A percentile compares a stretch with the other conserved stretches of the same genome.
phyloP scores from a whole-genome alignment of 768 basidiomycete species.

The Boletus fagicola region DNA sequence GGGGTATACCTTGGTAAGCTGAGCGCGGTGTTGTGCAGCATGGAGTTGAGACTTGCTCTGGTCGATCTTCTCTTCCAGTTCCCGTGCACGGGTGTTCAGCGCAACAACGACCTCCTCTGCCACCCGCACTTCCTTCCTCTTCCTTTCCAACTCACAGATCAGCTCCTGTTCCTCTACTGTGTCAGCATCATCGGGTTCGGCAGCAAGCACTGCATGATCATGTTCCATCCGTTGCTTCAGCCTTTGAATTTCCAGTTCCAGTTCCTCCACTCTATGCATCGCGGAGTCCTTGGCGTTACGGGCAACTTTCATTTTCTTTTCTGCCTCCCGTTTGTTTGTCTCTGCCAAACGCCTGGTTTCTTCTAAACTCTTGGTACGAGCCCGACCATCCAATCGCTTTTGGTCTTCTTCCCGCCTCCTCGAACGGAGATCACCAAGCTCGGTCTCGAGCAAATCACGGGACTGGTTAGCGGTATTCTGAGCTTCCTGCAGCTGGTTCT shows the following conservation, averaged over 20 bases:
- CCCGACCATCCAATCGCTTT: slow-evolving; percentile 71
- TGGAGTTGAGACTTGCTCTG: slow-evolving; percentile 60
- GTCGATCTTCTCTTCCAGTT: slow-evolving; percentile 69
- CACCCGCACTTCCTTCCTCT: slow-evolving; percentile 52
- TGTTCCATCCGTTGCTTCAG: slow-evolving; percentile 53
- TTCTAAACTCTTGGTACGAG: slow-evolving; percentile 81
- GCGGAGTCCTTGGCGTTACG: slow-evolving; percentile 64
- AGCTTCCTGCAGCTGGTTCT: slow-evolving; percentile 64
- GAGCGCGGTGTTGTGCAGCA: slow-evolving; percentile 56
- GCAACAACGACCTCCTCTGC: slow-evolving; percentile 66
- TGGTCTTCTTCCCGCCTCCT: slow-evolving; percentile 83
- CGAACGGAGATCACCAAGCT: slow-evolving; percentile 70
- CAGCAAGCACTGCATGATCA: slow-evolving; percentile 52
- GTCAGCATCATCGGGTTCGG: slow-evolving; percentile 44
- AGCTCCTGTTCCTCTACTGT: slow-evolving; percentile 45
- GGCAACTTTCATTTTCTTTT: slow-evolving; percentile 79
- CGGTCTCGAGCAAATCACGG: slow-evolving; percentile 62
- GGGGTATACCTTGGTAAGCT: slow-evolving; percentile 40
- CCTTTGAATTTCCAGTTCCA: slow-evolving; percentile 59
- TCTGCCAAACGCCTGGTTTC: slow-evolving; percentile 86
- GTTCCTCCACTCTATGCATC: slow-evolving; percentile 50
- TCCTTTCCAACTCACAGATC: slow-evolving; percentile 48
- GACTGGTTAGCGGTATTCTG: slow-evolving; percentile 55
- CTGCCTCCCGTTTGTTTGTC: slow-evolving; percentile 74
- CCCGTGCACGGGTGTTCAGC: slow-evolving; percentile 63